These are phyloP conservation scores for Mortierella sp. DNA, from an alignment of 371 early-diverging fungal species.

Conservation along the genomic window DNA sequence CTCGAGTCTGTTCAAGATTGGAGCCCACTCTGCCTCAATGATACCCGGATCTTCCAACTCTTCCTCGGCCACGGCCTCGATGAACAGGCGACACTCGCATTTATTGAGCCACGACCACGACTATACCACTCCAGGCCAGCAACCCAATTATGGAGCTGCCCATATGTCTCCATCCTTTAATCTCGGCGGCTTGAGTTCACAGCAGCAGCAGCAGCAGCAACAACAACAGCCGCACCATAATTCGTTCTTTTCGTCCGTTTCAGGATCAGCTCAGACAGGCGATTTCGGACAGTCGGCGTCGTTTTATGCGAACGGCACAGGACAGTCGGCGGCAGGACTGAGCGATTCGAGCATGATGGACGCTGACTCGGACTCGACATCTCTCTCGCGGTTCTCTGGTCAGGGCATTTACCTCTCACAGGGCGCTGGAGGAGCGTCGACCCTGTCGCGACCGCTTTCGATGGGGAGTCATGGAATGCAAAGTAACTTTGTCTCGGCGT, in stretches of 20 bases:
- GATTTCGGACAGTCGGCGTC: slow-evolving; percentile 39
- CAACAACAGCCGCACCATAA: slow-evolving; percentile 25
- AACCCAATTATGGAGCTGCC: slow-evolving; percentile 15
- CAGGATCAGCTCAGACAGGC: slow-evolving; percentile 22
- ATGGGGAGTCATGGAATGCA: slow-evolving; percentile 37
- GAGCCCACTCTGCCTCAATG: slow-evolving; percentile 21
- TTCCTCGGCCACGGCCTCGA: slow-evolving; percentile 8
- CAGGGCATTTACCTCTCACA: slow-evolving; percentile 41
- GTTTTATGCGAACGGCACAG: slow-evolving; percentile 37
- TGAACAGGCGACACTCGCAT: slow-evolving; percentile 43
- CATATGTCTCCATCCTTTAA: slow-evolving; percentile 33
- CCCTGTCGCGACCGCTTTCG: slow-evolving; percentile 31
- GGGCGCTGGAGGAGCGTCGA: slow-evolving; percentile 30
- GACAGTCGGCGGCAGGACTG: slow-evolving; percentile 18
- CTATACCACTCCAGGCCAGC: slow-evolving; percentile 36
- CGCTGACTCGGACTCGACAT: slow-evolving; percentile 31
- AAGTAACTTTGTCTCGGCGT: slow-evolving; percentile 28
- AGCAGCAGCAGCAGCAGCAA: slow-evolving; percentile 2
- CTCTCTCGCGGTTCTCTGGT: slow-evolving; percentile 38
- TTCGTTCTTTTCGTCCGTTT: slow-evolving; percentile 23
- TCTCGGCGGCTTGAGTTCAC: slow-evolving; percentile 23
- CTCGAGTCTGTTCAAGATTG: slow-evolving; percentile 41
- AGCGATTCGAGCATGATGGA: slow-evolving; percentile 37
- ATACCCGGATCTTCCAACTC: slow-evolving; percentile 19
- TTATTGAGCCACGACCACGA: slow-evolving; percentile 54